A percentile compares a stretch with the other conserved stretches of the same genome.
Evolutionary conservation across 163 green algal genomes (phyloP).

Genomic region (Scenedesmus sp.): DNA sequence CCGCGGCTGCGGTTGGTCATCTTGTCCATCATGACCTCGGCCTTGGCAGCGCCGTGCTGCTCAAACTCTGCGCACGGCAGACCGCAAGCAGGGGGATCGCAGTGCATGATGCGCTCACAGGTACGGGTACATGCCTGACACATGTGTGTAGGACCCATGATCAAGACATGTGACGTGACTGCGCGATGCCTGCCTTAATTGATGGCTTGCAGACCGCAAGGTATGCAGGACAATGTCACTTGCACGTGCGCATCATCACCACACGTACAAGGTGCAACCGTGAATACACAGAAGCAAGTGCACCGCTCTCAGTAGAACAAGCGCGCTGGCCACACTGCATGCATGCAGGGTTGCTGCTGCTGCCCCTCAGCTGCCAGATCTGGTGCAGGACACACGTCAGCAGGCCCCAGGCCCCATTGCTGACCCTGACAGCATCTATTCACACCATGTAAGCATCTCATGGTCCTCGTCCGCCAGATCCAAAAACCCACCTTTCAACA

Average conservation of each 20-base stretch:
- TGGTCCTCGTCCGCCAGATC: neutral
- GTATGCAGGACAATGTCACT: no score
- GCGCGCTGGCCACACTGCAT: no score
- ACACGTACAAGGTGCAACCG: no score
- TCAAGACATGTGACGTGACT: no score
- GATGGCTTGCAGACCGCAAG: no score
- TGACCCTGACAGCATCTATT: neutral
- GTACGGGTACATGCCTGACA: no score
- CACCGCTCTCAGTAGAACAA: no score
- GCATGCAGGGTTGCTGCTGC: conserved; percentile 52
- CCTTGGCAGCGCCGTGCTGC: conserved; percentile 33
- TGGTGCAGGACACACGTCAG: neutral
- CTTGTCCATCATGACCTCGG: conserved; percentile 82
- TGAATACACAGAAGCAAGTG: no score
- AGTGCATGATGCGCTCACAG: no score
- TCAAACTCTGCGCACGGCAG: conserved; percentile 46
- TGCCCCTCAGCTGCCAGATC: conserved; percentile 60
- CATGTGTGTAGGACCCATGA: no score
- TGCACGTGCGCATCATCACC: no score
- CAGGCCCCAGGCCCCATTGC: neutral
- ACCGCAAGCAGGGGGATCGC: conserved; percentile 35
- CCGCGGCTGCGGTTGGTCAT: conserved; percentile 79
- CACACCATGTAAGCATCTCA: neutral
- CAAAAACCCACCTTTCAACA: conserved; percentile 75
- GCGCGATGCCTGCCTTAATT: no score